Evolutionary conservation across 495 filamentous ascomycete species (phyloP), one percentile per base, ranked within the genome.

Genomic region (Aspergillus bertholletiae): DNA sequence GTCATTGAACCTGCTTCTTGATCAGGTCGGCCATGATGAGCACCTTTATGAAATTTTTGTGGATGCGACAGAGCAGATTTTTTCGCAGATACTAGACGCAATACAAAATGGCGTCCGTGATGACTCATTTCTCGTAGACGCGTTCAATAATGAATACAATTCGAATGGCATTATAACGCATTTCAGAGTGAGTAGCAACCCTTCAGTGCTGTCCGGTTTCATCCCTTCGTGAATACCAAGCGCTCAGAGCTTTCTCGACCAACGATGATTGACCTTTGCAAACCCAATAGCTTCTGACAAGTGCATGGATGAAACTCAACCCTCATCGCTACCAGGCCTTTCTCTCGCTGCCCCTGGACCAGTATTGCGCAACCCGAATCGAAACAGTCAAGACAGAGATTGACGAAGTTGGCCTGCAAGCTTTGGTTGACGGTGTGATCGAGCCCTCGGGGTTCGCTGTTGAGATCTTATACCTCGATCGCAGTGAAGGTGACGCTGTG

Each of bases 391-490:
- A 84, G 55, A 80, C 84, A 24, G 94, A 98, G 73, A 94, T 98
- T 53, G 94, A 98, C 35, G 86, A 96, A 67, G 71, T 96, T 17
- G 89, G 90, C 12, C 77, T 97, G 20, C 84, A 82, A 54, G 81
- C 88, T 27, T 74, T 96, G 49, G 79, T 88, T 55, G 87, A 94
- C 57, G 82, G 91, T 13, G 77, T 97, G 2, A 82, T 97, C 47
- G 87, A 89, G 26, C 64, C 51, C 7, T 86, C 86, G 37, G 86
- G 85, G 13, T 83, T 97, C 56, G 83, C 85, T 9, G 82, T 97
- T 9, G 89, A 97, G 62, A 85, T 97, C 40, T 82, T 93, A 8
- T 97, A 97, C 62, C 81, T 98, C 20, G 94, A 98, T 70, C 83
- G 94, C 52, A 96, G 89, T 60, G 76, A 84, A 55, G 92, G 92